Evolutionary conservation across 257 asterid species (phyloP), one percentile per base, ranked within the genome.

Genomic region (Catharanthus roseus): DNA sequence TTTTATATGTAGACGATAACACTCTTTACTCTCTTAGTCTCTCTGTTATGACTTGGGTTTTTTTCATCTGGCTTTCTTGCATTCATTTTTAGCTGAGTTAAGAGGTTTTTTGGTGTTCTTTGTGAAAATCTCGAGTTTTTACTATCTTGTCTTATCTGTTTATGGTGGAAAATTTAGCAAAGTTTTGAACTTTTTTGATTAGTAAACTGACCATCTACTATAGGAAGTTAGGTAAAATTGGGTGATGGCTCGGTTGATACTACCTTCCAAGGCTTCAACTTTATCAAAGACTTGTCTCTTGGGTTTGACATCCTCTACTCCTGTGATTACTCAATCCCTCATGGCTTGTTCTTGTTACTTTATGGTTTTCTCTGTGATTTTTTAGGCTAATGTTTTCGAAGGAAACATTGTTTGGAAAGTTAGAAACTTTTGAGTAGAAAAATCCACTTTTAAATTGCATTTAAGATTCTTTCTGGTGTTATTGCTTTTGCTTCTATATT

Each of bases 201-300:
- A 38, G 41, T 54, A 60, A 53, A 53, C 41, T 61, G 38, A 64
- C 56, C 65, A 68, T 51, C 67, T 71, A 64, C 19, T 31, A 33
- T 86, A 69, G 78, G 85, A 50, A 65, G 8, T 3, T 76, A 77
- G 74, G 75, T 75, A 84, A 38, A 38, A 73, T 79, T 77, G 75
- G 86, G 55, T 70, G 75, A 93, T 93, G 96, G 89, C 93, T 78
- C 87, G 95, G 73, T 84, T 93, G 89, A 76, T 93, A 83, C 81
- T 91, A 63, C 96, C 96, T 60, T 85, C 84, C 86, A 88, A 88
- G 85, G 87, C 82, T 84, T 82, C 93, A 55, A 82, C 81, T 83
- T 84, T 89, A 45, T 89, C 99, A 7, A 86, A 81, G 93, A 82
- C 88, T 64, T 91, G 96, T 80, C 89, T 93, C 82, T 72, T 87